A percentile compares a stretch with the other conserved stretches of the same genome.
Conservation (phyloP, 2,329 filamentous ascomycete genomes). For the Xylaria sp. region DNA sequence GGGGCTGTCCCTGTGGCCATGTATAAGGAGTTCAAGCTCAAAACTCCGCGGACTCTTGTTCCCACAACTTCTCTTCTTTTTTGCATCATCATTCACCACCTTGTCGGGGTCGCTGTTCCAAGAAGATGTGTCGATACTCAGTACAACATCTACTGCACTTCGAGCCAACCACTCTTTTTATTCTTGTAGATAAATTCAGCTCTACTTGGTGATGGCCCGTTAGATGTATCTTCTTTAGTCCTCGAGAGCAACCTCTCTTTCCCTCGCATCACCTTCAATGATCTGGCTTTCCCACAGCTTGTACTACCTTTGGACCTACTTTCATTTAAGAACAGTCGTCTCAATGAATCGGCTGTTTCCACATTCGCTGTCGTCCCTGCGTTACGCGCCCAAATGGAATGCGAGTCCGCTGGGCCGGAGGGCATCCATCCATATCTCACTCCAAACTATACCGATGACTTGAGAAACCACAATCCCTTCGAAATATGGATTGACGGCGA, state of each 20-base stretch:
- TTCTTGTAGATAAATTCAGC: background rate
- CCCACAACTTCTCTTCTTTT: conserved; percentile 7
- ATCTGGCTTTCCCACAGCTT: conserved; percentile 16
- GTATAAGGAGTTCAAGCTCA: background rate
- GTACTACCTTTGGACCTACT: background rate
- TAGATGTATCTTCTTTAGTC: background rate
- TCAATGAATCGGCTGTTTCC: background rate
- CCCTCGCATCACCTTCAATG: conserved; percentile 14
- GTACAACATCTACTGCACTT: background rate
- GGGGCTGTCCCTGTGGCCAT: background rate
- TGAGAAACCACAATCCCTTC: background rate
- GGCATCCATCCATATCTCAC: background rate
- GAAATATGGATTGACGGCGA: background rate
- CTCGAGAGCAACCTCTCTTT: conserved; percentile 17
- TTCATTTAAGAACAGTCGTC: too few relatives aligned
- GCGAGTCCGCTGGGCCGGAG: background rate
- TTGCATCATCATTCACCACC: conserved; percentile 23
- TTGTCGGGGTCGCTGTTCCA: conserved; percentile 25
- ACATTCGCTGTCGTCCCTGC: conserved; percentile 11
- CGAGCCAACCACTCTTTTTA: conserved; percentile 1
- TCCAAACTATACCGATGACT: background rate
- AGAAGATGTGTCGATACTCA: background rate
- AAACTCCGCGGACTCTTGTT: background rate
- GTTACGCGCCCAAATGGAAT: background rate
- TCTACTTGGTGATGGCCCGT: background rate